Percentiles rank a stretch among this genome's conserved stretches.
Conservation (phyloP, 2,329 filamentous ascomycete genomes). For the Chaetomium strumarium region DNA sequence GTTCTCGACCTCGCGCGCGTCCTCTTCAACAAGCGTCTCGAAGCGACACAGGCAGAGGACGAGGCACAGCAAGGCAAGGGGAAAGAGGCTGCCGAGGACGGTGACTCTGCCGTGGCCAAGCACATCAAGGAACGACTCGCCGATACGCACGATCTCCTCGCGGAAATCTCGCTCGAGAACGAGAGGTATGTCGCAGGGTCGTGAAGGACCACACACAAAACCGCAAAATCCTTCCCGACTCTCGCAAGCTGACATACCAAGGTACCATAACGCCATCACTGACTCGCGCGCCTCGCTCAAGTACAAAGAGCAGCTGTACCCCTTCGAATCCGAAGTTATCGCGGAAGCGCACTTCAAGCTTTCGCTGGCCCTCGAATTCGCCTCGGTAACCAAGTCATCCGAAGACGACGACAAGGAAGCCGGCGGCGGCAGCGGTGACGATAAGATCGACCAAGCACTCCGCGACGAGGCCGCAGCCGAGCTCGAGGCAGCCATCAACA, state of each 20-base stretch:
- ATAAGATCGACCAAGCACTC: slow-evolving; percentile 61
- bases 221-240: slow-evolving; percentile 3
- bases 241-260: slow-evolving; percentile 28
- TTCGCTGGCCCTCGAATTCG: slow-evolving; percentile 89
- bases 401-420: slow-evolving; percentile 46
- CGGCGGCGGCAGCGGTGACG: slow-evolving; percentile 29
- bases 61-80: slow-evolving; percentile 35
- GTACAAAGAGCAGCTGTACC: slow-evolving; percentile 72
- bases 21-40: slow-evolving; percentile 53
- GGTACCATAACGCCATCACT: slow-evolving; percentile 77
- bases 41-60: slow-evolving; percentile 32
- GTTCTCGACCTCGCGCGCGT: slow-evolving; percentile 75
- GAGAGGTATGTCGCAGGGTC: slow-evolving; percentile 54
- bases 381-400: slow-evolving; percentile 62
- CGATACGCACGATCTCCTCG: slow-evolving; percentile 88
- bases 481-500: slow-evolving; percentile 68
- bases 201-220: slow-evolving; percentile 9
- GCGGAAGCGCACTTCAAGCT: slow-evolving; percentile 97
- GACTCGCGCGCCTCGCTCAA: slow-evolving; percentile 74
- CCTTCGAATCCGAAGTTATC: slow-evolving; percentile 74
- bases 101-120: slow-evolving; percentile 35
- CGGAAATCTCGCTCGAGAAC: slow-evolving; percentile 95
- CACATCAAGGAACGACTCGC: slow-evolving; percentile 80
- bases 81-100: slow-evolving; percentile 35
- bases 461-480: slow-evolving; percentile 65